Conservation (phyloP, 2,329 filamentous ascomycete genomes). For the Septoria linicola region DNA sequence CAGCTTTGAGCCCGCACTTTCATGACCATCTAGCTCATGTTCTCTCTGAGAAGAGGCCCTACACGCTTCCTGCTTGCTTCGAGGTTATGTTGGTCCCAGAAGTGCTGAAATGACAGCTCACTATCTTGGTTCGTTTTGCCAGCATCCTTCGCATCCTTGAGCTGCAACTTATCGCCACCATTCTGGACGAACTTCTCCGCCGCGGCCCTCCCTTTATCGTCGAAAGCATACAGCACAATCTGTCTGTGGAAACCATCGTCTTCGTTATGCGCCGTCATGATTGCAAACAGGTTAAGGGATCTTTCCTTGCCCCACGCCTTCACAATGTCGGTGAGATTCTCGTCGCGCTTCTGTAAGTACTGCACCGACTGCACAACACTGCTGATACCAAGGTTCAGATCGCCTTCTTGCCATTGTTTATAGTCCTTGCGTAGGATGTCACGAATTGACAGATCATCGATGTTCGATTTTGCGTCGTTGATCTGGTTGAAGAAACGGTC, state of each 20-base stretch:
- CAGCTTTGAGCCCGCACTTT: no score
- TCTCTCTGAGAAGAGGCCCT: constrained; percentile 57
- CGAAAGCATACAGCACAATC: constrained; percentile 62
- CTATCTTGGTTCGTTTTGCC: constrained; percentile 38
- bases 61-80: constrained; percentile 63
- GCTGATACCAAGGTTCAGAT: constrained; percentile 63
- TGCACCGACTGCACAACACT: constrained; percentile 62
- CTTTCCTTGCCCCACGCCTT: constrained; percentile 57
- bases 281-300: constrained; percentile 59
- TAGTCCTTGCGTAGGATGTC: constrained; percentile 81
- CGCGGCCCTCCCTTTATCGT: constrained; percentile 51
- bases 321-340: constrained; percentile 53
- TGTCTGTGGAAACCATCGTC: constrained; percentile 63
- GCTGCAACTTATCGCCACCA: constrained; percentile 51
- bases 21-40: constrained; percentile 35
- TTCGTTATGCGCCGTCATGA: constrained; percentile 67
- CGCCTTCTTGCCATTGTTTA: constrained; percentile 68
- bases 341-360: constrained; percentile 59
- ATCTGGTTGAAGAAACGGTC: constrained; percentile 60
- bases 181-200: constrained; percentile 56
- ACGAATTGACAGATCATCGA: constrained; percentile 59
- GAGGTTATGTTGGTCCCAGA: constrained; percentile 65
- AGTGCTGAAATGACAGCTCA: constrained; percentile 49
- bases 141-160: constrained; percentile 55
- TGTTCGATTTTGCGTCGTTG: constrained; percentile 64